phyloP scores from a whole-genome alignment of 164 flowering plant genomes.

The Pachysandra terminalis region DNA sequence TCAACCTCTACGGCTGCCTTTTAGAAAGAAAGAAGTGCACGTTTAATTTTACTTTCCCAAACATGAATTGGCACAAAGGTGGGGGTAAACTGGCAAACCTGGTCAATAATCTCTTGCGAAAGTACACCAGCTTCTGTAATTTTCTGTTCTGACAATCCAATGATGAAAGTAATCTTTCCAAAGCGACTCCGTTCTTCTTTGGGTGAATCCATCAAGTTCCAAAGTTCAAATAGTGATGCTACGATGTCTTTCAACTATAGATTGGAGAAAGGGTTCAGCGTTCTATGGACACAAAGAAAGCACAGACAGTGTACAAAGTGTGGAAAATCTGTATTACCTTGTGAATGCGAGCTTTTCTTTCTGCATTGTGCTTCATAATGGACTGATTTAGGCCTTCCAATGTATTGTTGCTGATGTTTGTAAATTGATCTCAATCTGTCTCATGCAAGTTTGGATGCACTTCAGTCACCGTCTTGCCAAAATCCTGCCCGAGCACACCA shows the following conservation, averaged over 20 bases:
- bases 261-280: not conserved
- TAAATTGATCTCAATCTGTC: slow-evolving; percentile 45
- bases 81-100: slow-evolving; percentile 37
- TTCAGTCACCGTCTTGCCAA: slow-evolving; percentile 75
- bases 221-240: slow-evolving; percentile 57
- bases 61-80: not conserved
- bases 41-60: slow-evolving; percentile 1
- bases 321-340: slow-evolving; percentile 44
- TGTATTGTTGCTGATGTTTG: slow-evolving; percentile 69
- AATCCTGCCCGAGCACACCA: slow-evolving; percentile 76
- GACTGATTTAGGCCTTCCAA: slow-evolving; percentile 70
- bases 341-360: slow-evolving; percentile 56
- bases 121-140: slow-evolving; percentile 60
- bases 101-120: slow-evolving; percentile 63
- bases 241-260: slow-evolving; percentile 68
- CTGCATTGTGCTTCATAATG: slow-evolving; percentile 54
- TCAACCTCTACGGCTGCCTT: slow-evolving; percentile 82
- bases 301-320: not conserved
- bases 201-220: slow-evolving; percentile 89
- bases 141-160: slow-evolving; percentile 50
- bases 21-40: slow-evolving; percentile 7
- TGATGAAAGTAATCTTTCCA: slow-evolving; percentile 35
- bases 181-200: slow-evolving; percentile 52
- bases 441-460: slow-evolving; percentile 83
- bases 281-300: not conserved